A percentile compares a stretch with the other conserved stretches of the same genome.
These are phyloP conservation scores for Yamadazyma friedrichii DNA, from an alignment of 1,139 yeast genomes.

Conservation along the genomic window DNA sequence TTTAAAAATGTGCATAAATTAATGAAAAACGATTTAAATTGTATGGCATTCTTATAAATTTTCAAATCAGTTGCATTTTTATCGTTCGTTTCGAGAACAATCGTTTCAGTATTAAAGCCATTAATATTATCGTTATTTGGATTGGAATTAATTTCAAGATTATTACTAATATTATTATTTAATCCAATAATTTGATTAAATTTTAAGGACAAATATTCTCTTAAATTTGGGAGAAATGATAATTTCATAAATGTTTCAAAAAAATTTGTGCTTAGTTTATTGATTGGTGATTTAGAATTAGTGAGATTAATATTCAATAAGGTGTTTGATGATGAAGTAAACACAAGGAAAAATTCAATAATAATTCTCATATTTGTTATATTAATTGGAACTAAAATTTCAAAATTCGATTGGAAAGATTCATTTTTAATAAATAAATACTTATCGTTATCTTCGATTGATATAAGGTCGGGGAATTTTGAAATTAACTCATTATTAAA, in stretches of 20 bases:
- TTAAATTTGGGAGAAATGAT: slow-evolving; percentile 64
- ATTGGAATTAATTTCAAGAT: background rate
- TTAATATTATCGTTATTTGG: slow-evolving; percentile 6
- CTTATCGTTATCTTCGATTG: slow-evolving; percentile 6
- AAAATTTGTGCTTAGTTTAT: slow-evolving; percentile 42
- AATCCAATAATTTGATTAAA: slow-evolving; percentile 33
- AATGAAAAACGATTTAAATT: slow-evolving; percentile 52
- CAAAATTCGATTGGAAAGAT: slow-evolving; percentile 52
- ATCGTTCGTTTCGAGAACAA: background rate
- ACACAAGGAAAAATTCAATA: slow-evolving; percentile 57
- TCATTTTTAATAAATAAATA: slow-evolving; percentile 54
- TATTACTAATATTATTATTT: background rate
- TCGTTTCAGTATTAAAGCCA: slow-evolving; percentile 9
- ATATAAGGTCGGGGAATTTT: slow-evolving; percentile 14
- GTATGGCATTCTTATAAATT: slow-evolving; percentile 50
- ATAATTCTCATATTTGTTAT: slow-evolving; percentile 82
- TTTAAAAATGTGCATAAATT: slow-evolving; percentile 56
- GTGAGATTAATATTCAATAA: slow-evolving; percentile 20
- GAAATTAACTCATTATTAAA: slow-evolving; percentile 19
- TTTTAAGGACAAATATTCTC: slow-evolving; percentile 46
- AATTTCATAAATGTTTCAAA: slow-evolving; percentile 64
- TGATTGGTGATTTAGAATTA: slow-evolving; percentile 12
- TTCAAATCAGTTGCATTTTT: slow-evolving; percentile 3
- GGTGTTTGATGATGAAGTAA: slow-evolving; percentile 49
- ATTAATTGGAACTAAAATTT: slow-evolving; percentile 69